phyloP scores from a whole-genome alignment of 257 asterid species.

The Plantago ovata region DNA sequence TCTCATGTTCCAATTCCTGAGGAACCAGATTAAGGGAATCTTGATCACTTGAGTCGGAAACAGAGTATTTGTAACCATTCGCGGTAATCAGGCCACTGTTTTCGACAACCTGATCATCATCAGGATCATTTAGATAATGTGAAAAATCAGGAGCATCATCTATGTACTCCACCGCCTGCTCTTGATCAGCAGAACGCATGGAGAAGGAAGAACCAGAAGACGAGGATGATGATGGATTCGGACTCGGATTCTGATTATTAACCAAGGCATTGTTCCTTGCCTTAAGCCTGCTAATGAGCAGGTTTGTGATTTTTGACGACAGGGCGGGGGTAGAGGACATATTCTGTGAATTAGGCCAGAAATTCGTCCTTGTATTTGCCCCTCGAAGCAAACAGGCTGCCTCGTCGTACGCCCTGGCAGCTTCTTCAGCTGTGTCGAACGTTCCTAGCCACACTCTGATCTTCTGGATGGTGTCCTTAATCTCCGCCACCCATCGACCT shows the following conservation, averaged over 20 bases:
- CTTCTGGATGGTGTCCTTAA: slow-evolving; percentile 71
- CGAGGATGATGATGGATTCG: background rate
- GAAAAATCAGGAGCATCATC: background rate
- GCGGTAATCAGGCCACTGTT: background rate
- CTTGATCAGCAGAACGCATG: background rate
- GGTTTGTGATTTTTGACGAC: slow-evolving; percentile 62
- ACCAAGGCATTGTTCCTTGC: slow-evolving; percentile 17
- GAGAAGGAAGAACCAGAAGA: background rate
- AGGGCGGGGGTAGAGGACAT: slow-evolving; percentile 50
- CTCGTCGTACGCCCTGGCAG: slow-evolving; percentile 76
- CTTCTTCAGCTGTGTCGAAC: slow-evolving; percentile 80
- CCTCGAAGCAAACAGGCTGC: slow-evolving; percentile 88
- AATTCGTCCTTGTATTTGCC: slow-evolving; percentile 49
- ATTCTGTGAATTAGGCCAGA: background rate
- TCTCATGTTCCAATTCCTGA: slow-evolving; percentile 23
- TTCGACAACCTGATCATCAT: background rate
- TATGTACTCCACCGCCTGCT: background rate
- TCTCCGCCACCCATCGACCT: slow-evolving; percentile 86
- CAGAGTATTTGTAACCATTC: slow-evolving; percentile 5
- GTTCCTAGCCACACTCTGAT: slow-evolving; percentile 79
- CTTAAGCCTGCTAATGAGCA: slow-evolving; percentile 38
- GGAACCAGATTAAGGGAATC: slow-evolving; percentile 8
- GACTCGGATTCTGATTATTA: slow-evolving; percentile 1
- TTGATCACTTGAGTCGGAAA: slow-evolving; percentile 18
- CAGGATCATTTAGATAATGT: slow-evolving; percentile 1